phyloP scores from a whole-genome alignment of 2,329 filamentous ascomycete species.

The Botrytis pseudocinerea region DNA sequence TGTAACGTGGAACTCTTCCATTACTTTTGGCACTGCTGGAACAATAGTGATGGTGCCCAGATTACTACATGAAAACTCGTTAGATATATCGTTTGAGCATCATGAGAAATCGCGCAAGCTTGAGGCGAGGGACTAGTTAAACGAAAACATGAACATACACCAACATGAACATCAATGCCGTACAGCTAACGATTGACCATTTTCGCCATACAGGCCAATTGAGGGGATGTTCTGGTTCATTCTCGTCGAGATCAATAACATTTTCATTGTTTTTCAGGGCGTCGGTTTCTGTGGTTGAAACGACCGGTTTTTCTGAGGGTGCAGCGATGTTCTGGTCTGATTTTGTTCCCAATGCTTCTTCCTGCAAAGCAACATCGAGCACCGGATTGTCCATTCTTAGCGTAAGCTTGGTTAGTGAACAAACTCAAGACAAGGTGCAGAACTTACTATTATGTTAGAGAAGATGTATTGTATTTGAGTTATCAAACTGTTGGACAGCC shows the following conservation, averaged over 20 bases:
- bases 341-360: not conserved
- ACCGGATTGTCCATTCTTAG: not conserved
- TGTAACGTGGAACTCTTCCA: slow-evolving; percentile 12
- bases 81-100: not conserved
- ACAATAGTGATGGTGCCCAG: slow-evolving; percentile 6
- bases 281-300: not conserved
- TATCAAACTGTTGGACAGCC: not conserved
- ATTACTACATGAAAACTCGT: not conserved
- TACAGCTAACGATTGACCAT: slow-evolving; percentile 14
- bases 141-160: not conserved
- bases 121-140: not conserved
- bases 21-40: slow-evolving; percentile 13
- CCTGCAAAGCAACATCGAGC: not conserved
- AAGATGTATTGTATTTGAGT: not conserved
- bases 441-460: too few relatives aligned
- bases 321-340: not conserved
- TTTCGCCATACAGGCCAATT: slow-evolving; percentile 2
- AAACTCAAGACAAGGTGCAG: not conserved
- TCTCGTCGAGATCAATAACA: slow-evolving; percentile 10
- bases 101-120: not conserved
- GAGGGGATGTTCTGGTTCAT: slow-evolving; percentile 13
- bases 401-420: fast-evolving
- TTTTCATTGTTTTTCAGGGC: not conserved
- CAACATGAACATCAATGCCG: slow-evolving; percentile 9
- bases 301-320: not conserved